Base-by-base conservation (phyloP, 306 rosid genomes). In the Sophora flavescens region DNA sequence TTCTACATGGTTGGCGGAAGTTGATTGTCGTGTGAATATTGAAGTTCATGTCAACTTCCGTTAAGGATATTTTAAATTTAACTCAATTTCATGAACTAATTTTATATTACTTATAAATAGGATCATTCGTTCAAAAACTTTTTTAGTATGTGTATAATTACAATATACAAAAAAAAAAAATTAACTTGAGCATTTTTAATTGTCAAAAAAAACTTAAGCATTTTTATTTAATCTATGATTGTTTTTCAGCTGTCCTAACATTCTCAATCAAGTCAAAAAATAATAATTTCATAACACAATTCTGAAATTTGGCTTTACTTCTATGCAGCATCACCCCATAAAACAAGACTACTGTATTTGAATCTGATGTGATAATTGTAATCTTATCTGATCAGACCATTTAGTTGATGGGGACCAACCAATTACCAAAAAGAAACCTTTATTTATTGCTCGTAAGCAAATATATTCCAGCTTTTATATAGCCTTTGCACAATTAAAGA, bases 391-490 rank as follows among this genome's bases (percentile, higher is more conserved):
- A 70, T 64, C 44, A 12, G 66, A 74, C 71, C 52, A 57, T 66
- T 78, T 78, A 64, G 33, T 44, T 71, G 57, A 74, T 68, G 12
- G 74, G 71, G 65, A 68, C 78, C 78, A 63, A 69, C 78, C 71
- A 74, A 76, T 63, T 35, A 63, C 2, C 30, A 76, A 82, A 51
- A 68, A 56, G 33, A 71, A 54, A 74, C 59, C 78, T 26, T 78
- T 48, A 13, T 15, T 63, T 71, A 45, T 56, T 70, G 78, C 70
- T 59, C 52, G 58, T 65, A 47, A 73, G 44, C 56, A 66, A 45
- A 80, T 68, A 82, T 83, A 83, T 83, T 83, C 86, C 44, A 78
- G 51, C 77, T 50, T 75, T 67, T 56, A 26, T 67, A 28, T 67
- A 16, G 54, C 50, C 53, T 39, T 58, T 12, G 66, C 54, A 79